Percentiles rank a stretch among this genome's conserved stretches.
phyloP scores from a whole-genome alignment of 1,139 yeast genomes.

The Debaryomyces coudertii region DNA sequence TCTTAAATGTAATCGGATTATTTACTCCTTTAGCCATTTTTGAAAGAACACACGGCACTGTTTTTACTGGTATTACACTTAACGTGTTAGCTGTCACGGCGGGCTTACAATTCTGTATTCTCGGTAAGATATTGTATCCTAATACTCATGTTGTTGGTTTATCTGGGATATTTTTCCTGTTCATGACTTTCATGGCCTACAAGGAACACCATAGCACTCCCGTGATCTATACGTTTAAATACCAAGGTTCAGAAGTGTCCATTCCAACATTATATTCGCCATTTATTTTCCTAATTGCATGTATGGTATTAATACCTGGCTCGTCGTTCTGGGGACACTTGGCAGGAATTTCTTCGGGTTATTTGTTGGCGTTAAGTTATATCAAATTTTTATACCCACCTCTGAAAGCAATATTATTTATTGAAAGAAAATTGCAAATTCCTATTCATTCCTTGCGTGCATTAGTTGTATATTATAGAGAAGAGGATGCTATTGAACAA shows the following conservation, averaged over 20 bases:
- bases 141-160: constrained; percentile 62
- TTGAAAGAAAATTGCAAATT: constrained; percentile 57
- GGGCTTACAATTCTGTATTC: constrained; percentile 64
- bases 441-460: constrained; percentile 58
- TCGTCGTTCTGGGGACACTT: constrained; percentile 77
- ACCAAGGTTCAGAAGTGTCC: constrained; percentile 27
- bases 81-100: constrained; percentile 73
- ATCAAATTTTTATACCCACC: constrained; percentile 67
- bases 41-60: constrained; percentile 81
- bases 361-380: constrained; percentile 57
- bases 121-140: constrained; percentile 61
- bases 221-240: constrained; percentile 30
- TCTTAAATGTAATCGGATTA: constrained; percentile 62
- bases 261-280: constrained; percentile 71
- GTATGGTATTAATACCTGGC: constrained; percentile 50
- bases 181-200: constrained; percentile 65
- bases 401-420: constrained; percentile 61
- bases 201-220: constrained; percentile 60
- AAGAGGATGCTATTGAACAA: constrained; percentile 53
- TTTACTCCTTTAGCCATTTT: constrained; percentile 66
- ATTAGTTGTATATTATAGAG: constrained; percentile 56
- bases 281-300: constrained; percentile 52
- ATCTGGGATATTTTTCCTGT: constrained; percentile 76
- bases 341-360: constrained; percentile 46
- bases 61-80: constrained; percentile 81